Evolutionary conservation across 768 basidiomycete species (phyloP).

Genomic region (Boletus subcaerulescens): DNA sequence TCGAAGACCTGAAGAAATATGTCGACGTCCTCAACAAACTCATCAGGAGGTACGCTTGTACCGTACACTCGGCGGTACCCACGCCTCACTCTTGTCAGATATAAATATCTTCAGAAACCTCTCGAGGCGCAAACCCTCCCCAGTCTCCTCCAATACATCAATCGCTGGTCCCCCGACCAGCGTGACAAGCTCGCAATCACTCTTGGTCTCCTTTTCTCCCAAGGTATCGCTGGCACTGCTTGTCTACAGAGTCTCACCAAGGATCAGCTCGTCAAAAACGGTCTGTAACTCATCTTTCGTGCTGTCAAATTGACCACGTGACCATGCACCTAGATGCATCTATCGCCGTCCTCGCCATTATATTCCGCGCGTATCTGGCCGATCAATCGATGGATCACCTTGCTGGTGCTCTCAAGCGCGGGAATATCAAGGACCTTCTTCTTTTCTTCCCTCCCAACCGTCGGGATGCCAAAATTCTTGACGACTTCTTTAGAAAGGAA

Average conservation of each 20-base stretch:
- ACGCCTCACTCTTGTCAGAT: conserved; percentile 47
- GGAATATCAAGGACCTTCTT: conserved; percentile 81
- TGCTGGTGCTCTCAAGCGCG: conserved; percentile 73
- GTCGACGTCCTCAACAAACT: conserved; percentile 94
- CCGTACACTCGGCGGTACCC: conserved; percentile 1
- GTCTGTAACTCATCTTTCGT: conserved; percentile 36
- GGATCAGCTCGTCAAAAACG: conserved; percentile 95
- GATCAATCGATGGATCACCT: conserved; percentile 92
- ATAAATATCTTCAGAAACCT: conserved; percentile 98
- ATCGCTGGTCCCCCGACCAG: conserved; percentile 76
- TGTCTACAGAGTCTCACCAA: conserved; percentile 83
- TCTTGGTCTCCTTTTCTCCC: conserved; percentile 77
- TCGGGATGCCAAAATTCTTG: conserved; percentile 68
- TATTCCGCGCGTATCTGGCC: conserved; percentile 78
- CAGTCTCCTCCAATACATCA: conserved; percentile 81
- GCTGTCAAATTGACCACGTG: conserved; percentile 1
- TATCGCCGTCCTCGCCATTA: conserved; percentile 66
- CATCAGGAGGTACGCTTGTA: conserved; percentile 70
- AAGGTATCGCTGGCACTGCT: conserved; percentile 74
- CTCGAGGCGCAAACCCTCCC: conserved; percentile 85
- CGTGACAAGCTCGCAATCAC: conserved; percentile 83
- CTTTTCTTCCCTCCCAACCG: conserved; percentile 86
- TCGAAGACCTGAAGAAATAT: conserved; percentile 89
- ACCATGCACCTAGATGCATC: conserved; percentile 59
- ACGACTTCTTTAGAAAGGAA: conserved; percentile 83